Conservation (phyloP, 176 grass and related monocot genomes). For the Phyllostachys edulis region DNA sequence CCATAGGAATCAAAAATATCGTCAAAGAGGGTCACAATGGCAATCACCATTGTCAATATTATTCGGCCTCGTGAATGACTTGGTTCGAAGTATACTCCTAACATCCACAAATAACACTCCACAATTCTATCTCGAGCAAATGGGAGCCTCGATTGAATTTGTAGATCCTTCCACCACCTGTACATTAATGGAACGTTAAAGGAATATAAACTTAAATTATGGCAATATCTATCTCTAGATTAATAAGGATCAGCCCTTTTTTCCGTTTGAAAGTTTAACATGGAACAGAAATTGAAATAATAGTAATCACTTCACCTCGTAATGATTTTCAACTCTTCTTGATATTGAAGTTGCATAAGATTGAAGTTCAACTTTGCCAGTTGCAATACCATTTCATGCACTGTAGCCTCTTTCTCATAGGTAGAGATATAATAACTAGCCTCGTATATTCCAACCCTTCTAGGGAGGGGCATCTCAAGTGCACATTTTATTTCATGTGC, state of each 20-base stretch:
- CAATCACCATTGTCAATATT: background rate
- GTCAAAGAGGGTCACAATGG: background rate
- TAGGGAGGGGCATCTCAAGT: background rate
- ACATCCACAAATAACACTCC: conserved; percentile 16
- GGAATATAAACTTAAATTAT: background rate
- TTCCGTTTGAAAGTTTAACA: background rate
- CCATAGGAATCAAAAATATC: conserved; percentile 14
- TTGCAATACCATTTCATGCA: background rate
- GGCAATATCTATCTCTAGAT: background rate
- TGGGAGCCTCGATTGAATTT: conserved; percentile 5
- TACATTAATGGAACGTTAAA: background rate
- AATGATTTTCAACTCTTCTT: background rate
- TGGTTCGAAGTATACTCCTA: conserved; percentile 9
- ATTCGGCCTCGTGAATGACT: background rate
- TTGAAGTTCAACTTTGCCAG: conserved; percentile 16
- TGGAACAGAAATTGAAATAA: background rate
- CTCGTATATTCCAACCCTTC: conserved; percentile 12
- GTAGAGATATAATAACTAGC: background rate
- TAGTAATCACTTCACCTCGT: background rate
- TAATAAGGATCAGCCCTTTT: too few species aligned
- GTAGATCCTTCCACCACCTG: conserved; percentile 18
- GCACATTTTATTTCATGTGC: background rate
- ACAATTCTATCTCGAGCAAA: conserved; percentile 20
- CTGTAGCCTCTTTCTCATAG: background rate
- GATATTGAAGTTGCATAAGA: conserved; percentile 9